phyloP scores from a whole-genome alignment of 1,284 basidiomycete genomes.

The Boletellus deceptivus region DNA sequence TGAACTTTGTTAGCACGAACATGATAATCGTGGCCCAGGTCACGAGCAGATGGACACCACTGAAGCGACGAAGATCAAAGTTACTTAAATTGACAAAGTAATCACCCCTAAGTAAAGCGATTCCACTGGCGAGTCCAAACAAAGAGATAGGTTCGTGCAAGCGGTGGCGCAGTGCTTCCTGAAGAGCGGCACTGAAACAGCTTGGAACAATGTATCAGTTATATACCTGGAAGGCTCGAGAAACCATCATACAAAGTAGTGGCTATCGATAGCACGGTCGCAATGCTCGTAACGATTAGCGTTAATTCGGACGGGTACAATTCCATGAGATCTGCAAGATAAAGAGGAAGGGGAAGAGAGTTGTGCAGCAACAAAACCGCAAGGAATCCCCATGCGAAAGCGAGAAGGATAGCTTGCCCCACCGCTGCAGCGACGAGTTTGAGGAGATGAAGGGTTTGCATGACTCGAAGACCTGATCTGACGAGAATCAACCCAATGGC shows the following conservation, averaged over 20 bases:
- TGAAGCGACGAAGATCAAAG: too few relatives aligned
- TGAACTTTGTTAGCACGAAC: neutral
- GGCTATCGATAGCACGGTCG: slow-evolving; percentile 6
- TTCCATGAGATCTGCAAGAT: neutral
- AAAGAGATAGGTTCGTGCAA: slow-evolving; percentile 8
- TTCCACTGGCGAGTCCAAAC: neutral
- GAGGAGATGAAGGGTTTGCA: neutral
- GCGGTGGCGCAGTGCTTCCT: slow-evolving; percentile 3
- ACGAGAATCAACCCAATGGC: too few relatives aligned
- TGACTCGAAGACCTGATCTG: neutral
- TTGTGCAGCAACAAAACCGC: neutral
- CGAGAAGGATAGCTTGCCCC: neutral
- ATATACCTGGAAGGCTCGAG: neutral
- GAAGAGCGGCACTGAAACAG: slow-evolving; percentile 3
- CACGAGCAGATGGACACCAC: neutral
- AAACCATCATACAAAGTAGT: neutral
- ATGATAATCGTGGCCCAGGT: neutral
- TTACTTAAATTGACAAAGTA: too few relatives aligned
- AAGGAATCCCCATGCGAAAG: slow-evolving; percentile 7
- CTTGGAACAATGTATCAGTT: neutral
- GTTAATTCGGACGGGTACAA: slow-evolving; percentile 4
- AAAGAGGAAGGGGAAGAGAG: neutral
- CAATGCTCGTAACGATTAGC: slow-evolving; percentile 1
- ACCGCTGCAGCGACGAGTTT: neutral
- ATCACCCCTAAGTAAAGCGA: slow-evolving; percentile 1